Conservation (phyloP, 768 basidiomycete genomes). For the Tricholoma bakamatsutake region DNA sequence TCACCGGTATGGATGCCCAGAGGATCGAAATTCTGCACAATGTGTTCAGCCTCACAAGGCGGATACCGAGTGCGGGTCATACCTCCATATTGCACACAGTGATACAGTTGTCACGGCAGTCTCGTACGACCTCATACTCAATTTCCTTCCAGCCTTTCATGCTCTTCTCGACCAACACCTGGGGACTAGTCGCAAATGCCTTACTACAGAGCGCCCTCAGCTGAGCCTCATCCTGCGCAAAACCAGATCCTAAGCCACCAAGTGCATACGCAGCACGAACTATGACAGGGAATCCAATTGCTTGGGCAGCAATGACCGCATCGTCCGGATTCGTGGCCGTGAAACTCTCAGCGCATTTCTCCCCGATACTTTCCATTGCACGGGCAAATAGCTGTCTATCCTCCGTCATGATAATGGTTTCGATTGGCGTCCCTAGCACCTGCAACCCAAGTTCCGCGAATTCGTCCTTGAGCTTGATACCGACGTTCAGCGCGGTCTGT, state of each 20-base stretch:
- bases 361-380: conserved; percentile 94
- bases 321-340: conserved; percentile 86
- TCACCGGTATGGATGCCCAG: conserved; percentile 98
- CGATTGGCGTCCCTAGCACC: conserved; percentile 94
- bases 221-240: conserved; percentile 92
- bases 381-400: conserved; percentile 91
- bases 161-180: conserved; percentile 97
- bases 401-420: conserved; percentile 96
- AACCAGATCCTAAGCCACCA: conserved; percentile 92
- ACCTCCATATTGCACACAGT: conserved; percentile 99
- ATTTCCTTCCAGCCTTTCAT: conserved; percentile 99
- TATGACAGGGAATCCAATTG: conserved; percentile 93
- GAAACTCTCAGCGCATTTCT: conserved; percentile 87
- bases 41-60: neutral
- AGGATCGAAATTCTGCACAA: conserved; percentile 90
- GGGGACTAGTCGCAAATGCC: conserved; percentile 96
- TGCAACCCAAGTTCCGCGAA: conserved; percentile 84
- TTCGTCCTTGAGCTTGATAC: conserved; percentile 97
- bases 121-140: conserved; percentile 97
- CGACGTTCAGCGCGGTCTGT: conserved; percentile 94
- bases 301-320: conserved; percentile 71
- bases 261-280: conserved; percentile 96
- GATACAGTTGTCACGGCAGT: conserved; percentile 97
- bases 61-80: conserved; percentile 18
- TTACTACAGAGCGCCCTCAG: conserved; percentile 83